Conservation (phyloP, 257 asterid species). For the Plantago major region DNA sequence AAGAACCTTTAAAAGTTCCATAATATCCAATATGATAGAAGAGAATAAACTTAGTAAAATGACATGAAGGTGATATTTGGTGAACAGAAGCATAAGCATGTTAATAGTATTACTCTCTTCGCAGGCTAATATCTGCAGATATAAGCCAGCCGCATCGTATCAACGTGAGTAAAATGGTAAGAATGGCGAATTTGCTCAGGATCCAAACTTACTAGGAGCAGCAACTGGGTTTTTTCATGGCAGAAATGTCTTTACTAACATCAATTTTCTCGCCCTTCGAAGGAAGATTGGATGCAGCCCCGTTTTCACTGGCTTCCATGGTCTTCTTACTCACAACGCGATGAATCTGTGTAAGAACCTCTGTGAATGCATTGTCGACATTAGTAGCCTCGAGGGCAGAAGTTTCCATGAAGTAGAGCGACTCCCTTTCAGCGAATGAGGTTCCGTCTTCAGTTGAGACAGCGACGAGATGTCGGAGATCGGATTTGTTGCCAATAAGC, state of each 20-base stretch:
- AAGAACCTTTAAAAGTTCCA: too few species aligned
- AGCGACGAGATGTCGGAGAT: conserved; percentile 79
- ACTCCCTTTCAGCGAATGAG: conserved; percentile 69
- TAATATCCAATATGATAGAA: too few species aligned
- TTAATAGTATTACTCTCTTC: too few species aligned
- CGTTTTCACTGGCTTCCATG: conserved; percentile 57
- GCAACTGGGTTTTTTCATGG: conserved; percentile 62
- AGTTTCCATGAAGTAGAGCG: conserved; percentile 84
- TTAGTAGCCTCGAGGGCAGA: conserved; percentile 78
- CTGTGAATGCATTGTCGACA: conserved; percentile 69
- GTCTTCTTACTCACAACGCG: conserved; percentile 68
- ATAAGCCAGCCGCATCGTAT: too few species aligned
- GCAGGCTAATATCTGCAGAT: too few species aligned
- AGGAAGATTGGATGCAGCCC: conserved; percentile 39
- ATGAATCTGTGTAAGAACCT: conserved; percentile 70
- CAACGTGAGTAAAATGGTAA: too few species aligned
- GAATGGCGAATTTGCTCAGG: too few species aligned
- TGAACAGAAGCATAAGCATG: too few species aligned
- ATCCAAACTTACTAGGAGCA: conserved; percentile 41
- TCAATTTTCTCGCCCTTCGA: conserved; percentile 74
- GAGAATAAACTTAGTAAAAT: too few species aligned
- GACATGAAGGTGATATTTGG: too few species aligned
- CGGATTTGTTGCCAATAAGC: conserved; percentile 87
- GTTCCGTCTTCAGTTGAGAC: conserved; percentile 72
- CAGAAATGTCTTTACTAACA: conserved; percentile 65